These are phyloP conservation scores for Anisodus tanguticus DNA, from an alignment of 257 asterid genomes.

Conservation along the genomic window DNA sequence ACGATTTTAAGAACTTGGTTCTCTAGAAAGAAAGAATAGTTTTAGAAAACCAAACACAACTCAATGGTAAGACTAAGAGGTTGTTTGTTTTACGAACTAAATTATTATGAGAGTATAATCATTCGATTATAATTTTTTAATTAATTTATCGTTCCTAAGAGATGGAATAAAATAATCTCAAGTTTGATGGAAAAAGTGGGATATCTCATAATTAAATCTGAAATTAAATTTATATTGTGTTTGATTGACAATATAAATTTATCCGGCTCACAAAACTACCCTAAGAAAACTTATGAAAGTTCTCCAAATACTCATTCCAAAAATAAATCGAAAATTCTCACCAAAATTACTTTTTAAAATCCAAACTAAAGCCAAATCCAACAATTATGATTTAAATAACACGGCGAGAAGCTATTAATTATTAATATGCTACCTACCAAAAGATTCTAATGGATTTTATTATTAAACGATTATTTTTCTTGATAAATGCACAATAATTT, in stretches of 20 bases:
- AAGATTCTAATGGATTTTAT: slow-evolving; percentile 17
- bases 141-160: no score
- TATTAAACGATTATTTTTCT: background rate
- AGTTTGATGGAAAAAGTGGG: no score
- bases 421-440: slow-evolving; percentile 7
- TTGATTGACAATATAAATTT: no score
- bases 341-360: background rate
- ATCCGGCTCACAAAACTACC: no score
- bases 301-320: background rate
- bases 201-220: no score
- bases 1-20: background rate
- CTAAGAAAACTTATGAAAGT: no score
- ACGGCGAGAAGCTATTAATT: background rate
- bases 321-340: background rate
- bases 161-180: no score
- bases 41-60: background rate
- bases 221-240: no score
- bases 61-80: no score
- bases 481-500: background rate
- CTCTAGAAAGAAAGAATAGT: background rate
- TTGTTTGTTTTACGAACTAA: no score
- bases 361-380: background rate
- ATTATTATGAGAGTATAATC: no score
- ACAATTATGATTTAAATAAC: background rate
- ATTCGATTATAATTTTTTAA: no score